Evolutionary conservation across 139 green algal genomes (phyloP).

Genomic region (Dunaliella primolecta): DNA sequence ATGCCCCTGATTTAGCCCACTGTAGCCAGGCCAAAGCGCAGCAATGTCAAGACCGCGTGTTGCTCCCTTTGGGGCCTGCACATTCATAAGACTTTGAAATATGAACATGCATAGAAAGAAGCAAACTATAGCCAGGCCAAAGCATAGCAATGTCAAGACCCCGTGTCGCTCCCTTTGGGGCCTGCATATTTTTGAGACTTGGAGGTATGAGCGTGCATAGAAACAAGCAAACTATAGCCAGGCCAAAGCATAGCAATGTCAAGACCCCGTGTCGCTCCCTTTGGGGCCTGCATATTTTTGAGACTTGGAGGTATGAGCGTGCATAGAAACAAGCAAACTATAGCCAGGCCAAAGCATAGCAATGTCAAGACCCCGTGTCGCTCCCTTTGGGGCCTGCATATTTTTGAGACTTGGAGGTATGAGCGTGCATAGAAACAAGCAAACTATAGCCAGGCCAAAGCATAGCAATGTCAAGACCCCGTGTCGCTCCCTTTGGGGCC

Average conservation of each 20-base stretch:
- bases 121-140: slow-evolving; percentile 14
- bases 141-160: slow-evolving; percentile 45
- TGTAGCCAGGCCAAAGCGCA: slow-evolving; percentile 20
- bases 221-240: slow-evolving; percentile 32
- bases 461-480: no score
- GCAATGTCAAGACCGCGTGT: slow-evolving; percentile 42
- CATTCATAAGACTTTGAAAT: no score
- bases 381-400: slow-evolving; percentile 49
- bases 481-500: no score
- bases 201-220: no score
- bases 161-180: slow-evolving; percentile 32
- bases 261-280: slow-evolving; percentile 33
- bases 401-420: no score
- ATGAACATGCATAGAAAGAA: no score
- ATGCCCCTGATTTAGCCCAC: slow-evolving; percentile 22
- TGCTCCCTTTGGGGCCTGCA: slow-evolving; percentile 49
- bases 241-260: slow-evolving; percentile 37
- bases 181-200: no score
- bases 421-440: no score
- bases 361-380: slow-evolving; percentile 43
- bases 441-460: no score
- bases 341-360: slow-evolving; percentile 24
- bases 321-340: no score
- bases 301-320: no score
- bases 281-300: slow-evolving; percentile 56